Percentiles rank a stretch among this genome's conserved stretches.
These are phyloP conservation scores for Batkoa obscura DNA, from an alignment of 371 early-diverging fungal genomes.

Conservation along the genomic window DNA sequence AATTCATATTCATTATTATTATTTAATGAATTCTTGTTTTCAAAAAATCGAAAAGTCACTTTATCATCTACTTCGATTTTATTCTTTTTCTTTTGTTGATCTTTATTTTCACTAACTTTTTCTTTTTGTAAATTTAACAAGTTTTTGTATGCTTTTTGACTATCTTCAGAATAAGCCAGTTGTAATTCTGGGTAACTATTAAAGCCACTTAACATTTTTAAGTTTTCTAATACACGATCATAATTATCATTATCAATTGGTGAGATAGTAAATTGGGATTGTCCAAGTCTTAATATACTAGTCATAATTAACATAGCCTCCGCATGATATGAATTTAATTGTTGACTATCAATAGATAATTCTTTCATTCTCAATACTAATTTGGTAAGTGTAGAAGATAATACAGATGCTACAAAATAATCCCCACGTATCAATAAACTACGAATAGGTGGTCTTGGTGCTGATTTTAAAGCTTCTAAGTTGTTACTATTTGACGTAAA, in stretches of 20 bases:
- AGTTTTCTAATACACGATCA: conserved; percentile 75
- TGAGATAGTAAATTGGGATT: conserved; percentile 54
- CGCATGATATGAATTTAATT: conserved; percentile 54
- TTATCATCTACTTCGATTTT: conserved; percentile 69
- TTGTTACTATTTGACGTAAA: conserved; percentile 20
- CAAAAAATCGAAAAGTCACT: not conserved
- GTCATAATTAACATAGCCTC: conserved; percentile 96
- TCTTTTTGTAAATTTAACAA: conserved; percentile 35
- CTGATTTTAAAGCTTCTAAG: conserved; percentile 39
- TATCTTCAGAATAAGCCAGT: conserved; percentile 55
- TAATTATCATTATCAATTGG: conserved; percentile 93
- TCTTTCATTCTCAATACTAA: conserved; percentile 56
- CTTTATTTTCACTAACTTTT: conserved; percentile 27
- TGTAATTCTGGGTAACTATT: conserved; percentile 29
- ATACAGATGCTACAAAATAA: conserved; percentile 71
- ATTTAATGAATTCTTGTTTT: not conserved
- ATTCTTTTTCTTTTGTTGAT: conserved; percentile 18
- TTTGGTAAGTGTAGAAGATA: conserved; percentile 79
- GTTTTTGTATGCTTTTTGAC: conserved; percentile 57
- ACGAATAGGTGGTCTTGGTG: conserved; percentile 54
- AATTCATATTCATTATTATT: conserved; percentile 37
- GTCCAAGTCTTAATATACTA: conserved; percentile 80
- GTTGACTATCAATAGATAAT: conserved; percentile 19
- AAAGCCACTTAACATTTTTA: conserved; percentile 53
- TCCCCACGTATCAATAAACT: conserved; percentile 76